These are phyloP conservation scores for Panellus pusillus DNA, from an alignment of 768 basidiomycete species.

Conservation along the genomic window DNA sequence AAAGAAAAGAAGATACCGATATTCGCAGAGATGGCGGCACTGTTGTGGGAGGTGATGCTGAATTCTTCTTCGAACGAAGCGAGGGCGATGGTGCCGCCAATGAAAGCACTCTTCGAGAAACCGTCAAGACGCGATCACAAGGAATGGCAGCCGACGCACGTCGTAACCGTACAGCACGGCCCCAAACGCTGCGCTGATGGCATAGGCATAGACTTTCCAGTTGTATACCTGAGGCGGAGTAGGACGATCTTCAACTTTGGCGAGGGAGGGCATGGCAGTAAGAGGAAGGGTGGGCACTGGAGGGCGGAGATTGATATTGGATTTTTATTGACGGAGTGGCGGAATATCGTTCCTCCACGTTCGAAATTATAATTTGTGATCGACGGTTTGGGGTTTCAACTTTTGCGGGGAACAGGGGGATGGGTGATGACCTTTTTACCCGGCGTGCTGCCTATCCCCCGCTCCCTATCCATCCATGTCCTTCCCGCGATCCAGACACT, in stretches of 20 bases:
- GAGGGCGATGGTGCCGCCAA: constrained; percentile 7
- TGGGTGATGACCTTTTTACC: no score
- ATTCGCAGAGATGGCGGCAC: constrained; percentile 5
- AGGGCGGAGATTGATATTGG: no score
- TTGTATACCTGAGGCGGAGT: constrained; percentile 8
- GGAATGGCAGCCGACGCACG: neutral
- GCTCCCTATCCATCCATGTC: no score
- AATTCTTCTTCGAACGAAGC: constrained; percentile 5
- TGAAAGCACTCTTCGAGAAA: constrained; percentile 12
- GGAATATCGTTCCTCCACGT: no score
- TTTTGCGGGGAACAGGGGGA: no score
- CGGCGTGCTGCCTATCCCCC: no score
- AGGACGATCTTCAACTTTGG: constrained; percentile 6
- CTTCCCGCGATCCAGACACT: constrained; percentile 1
- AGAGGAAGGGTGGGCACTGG: neutral
- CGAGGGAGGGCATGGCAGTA: constrained; percentile 7
- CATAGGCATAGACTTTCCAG: constrained; percentile 8
- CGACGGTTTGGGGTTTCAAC: no score
- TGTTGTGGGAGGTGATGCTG: neutral
- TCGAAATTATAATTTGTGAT: no score
- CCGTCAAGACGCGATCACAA: no score
- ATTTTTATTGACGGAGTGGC: no score
- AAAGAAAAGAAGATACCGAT: neutral
- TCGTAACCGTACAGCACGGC: constrained; percentile 9
- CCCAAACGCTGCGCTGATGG: constrained; percentile 2